These are phyloP conservation scores for Aurinia saxatilis DNA, from an alignment of 345 rosid species.

Conservation along the genomic window DNA sequence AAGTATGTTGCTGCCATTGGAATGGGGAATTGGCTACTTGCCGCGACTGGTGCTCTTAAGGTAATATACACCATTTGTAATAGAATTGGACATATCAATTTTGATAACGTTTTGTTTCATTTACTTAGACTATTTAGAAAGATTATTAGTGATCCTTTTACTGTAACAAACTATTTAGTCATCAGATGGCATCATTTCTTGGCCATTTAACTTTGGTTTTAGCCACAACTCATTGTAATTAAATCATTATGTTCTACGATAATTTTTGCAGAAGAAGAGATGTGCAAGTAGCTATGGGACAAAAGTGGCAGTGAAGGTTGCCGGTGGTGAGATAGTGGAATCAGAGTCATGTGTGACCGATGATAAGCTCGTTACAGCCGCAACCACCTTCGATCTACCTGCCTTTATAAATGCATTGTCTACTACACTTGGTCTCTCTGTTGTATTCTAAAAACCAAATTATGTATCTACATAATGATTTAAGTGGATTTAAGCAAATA, in stretches of 20 bases:
- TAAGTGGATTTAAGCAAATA: too few relatives aligned
- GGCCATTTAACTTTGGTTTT: not conserved
- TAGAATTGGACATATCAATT: too few relatives aligned
- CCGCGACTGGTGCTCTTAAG: constrained; percentile 40
- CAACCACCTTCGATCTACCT: constrained; percentile 32
- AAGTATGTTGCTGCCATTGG: constrained; percentile 42
- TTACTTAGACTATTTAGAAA: too few relatives aligned
- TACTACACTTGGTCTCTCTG: constrained; percentile 34
- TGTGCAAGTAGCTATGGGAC: constrained; percentile 41
- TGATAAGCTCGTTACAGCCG: constrained; percentile 42
- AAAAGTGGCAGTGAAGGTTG: constrained; percentile 41
- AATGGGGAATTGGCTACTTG: constrained; percentile 42
- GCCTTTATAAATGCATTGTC: constrained; percentile 33
- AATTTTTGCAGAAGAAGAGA: constrained; percentile 33
- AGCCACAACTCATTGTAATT: not conserved
- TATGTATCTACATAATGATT: too few relatives aligned
- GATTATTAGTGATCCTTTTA: too few relatives aligned
- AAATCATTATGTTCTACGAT: not conserved
- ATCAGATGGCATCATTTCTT: too few relatives aligned
- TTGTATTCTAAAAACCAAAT: too few relatives aligned
- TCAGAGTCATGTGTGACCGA: constrained; percentile 30
- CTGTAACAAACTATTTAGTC: too few relatives aligned
- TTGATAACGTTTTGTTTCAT: too few relatives aligned
- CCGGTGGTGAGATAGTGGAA: constrained; percentile 40
- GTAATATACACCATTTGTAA: constrained; percentile 8